Evolutionary conservation across 2,329 filamentous ascomycete species (phyloP), one percentile per base, ranked within the genome.

Genomic region (Apiospora pterosperma): DNA sequence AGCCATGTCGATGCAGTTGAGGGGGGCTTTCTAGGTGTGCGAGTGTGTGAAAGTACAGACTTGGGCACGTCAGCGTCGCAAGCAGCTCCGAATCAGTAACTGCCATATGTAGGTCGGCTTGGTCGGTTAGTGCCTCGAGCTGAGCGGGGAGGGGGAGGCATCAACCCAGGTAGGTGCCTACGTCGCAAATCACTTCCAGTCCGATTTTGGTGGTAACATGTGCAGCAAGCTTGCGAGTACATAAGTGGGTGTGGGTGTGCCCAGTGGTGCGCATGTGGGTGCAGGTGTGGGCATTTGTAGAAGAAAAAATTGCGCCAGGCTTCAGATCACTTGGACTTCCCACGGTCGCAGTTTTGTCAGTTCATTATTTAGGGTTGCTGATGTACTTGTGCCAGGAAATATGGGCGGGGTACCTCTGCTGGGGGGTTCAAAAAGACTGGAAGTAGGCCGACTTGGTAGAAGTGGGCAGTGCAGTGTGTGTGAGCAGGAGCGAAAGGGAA

Each of bases 231-330:
- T n/a, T 28, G 12, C 23, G 28, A 34, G 48, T 55, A 34, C 48
- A 21, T 55, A 55, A 25, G 10, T 34, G 19, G 4, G 48, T 55
- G 48, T 55, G 48, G 48, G 48, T 55, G 48, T 55, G 48, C 48
- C 48, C 48, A 55, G 48, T 55, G 48, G 48, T 55, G 48, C 48
- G 48, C 48, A 55, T 55, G 48, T 55, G 48, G 48, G 48, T 55
- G 48, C 48, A 55, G 48, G 48, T 52, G 48, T 55, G 48, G 48
- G 48, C 48, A 34, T 55, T 55, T 11, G 19, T n/a, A 55, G 48
- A n/a, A n/a, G 48, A 28, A 55, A 34, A 55, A 34, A 34, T 55
- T 34, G 48, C 34, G 48, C 48, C 48, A 55, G 48, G 48, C 48
- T 34, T 34, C 28, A 34, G 48, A 55, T 55, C 48, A 55, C 48